Conservation (phyloP, 1,284 basidiomycete species). For the Agaricales sp. region DNA sequence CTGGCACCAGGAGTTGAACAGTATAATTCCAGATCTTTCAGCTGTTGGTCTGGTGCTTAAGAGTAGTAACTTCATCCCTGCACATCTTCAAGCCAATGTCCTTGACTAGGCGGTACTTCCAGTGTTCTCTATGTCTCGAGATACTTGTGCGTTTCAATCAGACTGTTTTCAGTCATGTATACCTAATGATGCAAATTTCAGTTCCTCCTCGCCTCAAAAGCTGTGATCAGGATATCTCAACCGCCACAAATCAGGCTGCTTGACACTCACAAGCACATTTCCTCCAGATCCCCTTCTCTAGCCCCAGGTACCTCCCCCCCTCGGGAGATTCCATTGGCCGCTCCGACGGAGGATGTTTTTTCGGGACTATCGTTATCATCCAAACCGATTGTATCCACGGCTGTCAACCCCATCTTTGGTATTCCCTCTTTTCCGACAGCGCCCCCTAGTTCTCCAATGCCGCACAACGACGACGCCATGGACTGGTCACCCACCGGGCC, state of each 20-base stretch:
- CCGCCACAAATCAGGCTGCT: neutral
- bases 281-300: neutral
- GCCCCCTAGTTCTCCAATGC: neutral
- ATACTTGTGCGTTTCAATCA: neutral
- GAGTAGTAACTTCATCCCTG: neutral
- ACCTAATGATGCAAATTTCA: neutral
- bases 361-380: neutral
- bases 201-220: neutral
- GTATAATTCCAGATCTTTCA: neutral
- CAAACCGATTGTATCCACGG: neutral
- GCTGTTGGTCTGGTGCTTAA: neutral
- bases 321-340: neutral
- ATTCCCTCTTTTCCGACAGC: neutral
- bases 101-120: neutral
- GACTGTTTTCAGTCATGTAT: neutral
- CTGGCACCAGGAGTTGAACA: neutral
- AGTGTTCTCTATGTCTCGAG: neutral
- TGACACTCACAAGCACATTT: neutral
- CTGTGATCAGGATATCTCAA: neutral
- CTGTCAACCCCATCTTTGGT: conserved; percentile 1
- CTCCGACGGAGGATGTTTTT: neutral
- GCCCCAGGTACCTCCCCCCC: no score
- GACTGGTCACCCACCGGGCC: neutral
- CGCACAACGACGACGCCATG: neutral
- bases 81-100: neutral